These are phyloP conservation scores for Penicillium antarcticum DNA, from an alignment of 495 filamentous ascomycete species.

Conservation along the genomic window DNA sequence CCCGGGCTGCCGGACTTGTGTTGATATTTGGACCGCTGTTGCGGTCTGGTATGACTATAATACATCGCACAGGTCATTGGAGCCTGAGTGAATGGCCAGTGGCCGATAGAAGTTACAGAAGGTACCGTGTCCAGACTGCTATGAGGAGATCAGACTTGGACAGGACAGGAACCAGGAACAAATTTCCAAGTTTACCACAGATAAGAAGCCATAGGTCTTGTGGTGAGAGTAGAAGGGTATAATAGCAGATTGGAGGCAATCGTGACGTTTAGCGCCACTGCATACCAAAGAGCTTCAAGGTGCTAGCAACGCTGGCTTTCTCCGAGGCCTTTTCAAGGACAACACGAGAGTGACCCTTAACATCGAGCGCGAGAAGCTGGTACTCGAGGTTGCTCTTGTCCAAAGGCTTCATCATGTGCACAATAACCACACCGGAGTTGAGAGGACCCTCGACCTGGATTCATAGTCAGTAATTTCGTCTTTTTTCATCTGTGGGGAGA, in stretches of 20 bases:
- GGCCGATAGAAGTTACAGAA: slow-evolving; percentile 11
- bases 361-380: slow-evolving; percentile 75
- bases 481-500: background rate
- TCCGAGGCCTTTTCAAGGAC: slow-evolving; percentile 46
- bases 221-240: slow-evolving; percentile 1
- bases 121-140: background rate
- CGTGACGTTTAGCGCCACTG: slow-evolving; percentile 42
- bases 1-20: background rate
- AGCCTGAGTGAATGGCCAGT: background rate
- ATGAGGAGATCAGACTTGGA: background rate
- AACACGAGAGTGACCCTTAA: slow-evolving; percentile 54
- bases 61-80: slow-evolving; percentile 11
- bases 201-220: background rate
- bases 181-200: background rate
- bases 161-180: background rate
- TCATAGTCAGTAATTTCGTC: slow-evolving; percentile 4
- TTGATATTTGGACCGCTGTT: too few species aligned
- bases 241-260: slow-evolving; percentile 2
- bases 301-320: slow-evolving; percentile 34
- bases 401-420: slow-evolving; percentile 71
- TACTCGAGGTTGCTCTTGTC: slow-evolving; percentile 71
- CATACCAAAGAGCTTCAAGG: slow-evolving; percentile 49
- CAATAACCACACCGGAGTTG: slow-evolving; percentile 66
- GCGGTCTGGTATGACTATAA: background rate
- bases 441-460: slow-evolving; percentile 76